phyloP scores from a whole-genome alignment of 345 rosid genomes.

The Eucalyptus pauciflora region DNA sequence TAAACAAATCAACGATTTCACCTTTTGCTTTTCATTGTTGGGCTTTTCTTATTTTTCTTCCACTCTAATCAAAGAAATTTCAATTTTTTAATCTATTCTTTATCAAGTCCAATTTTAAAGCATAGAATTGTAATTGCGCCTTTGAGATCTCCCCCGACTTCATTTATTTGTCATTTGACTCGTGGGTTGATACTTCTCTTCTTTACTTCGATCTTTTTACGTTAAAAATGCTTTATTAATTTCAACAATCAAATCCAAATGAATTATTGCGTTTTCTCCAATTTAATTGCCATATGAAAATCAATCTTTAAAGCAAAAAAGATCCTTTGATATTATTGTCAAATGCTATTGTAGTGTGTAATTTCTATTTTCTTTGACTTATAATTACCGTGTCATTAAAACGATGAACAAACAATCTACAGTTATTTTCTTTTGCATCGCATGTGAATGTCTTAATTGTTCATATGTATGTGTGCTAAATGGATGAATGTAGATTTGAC shows the following conservation, averaged over 20 bases:
- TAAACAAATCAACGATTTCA: neutral
- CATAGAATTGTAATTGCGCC: neutral
- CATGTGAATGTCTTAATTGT: neutral
- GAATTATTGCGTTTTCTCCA: neutral
- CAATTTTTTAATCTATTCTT: neutral
- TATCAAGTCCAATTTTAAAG: neutral
- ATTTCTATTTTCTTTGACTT: neutral
- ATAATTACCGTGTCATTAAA: neutral
- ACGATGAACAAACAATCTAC: neutral
- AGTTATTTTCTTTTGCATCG: neutral
- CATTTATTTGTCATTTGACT: neutral
- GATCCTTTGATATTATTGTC: neutral
- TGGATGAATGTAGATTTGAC: neutral
- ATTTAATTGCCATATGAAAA: neutral
- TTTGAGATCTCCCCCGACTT: neutral
- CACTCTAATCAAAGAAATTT: neutral
- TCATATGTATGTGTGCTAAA: neutral
- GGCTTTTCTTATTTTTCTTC: neutral
- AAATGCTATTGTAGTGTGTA: neutral
- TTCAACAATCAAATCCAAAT: neutral
- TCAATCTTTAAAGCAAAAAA: neutral
- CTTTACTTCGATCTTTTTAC: neutral
- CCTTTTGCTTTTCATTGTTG: neutral
- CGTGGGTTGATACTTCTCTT: neutral
- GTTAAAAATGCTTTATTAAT: neutral